Evolutionary conservation across 108 stramenopile genomes (phyloP), one percentile per base, ranked within the genome.

Genomic region (Cylindrotheca fusiformis): DNA sequence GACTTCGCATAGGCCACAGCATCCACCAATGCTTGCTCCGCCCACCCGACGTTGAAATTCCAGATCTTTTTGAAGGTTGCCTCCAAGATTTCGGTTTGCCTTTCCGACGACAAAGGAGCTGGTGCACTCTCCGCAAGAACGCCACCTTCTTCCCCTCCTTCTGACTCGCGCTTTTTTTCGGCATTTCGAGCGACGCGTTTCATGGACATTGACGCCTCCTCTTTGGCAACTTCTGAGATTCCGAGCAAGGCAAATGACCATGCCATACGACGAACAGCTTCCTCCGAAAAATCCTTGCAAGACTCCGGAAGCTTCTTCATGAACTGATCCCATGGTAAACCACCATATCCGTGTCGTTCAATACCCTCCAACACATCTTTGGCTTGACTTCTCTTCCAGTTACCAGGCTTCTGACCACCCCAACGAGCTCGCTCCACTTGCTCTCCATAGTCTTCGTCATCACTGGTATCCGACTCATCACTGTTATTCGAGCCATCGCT

Each of bases 181-280:
- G 71, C 62, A n/a, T 47, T 55, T 49, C 58, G 2, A 17, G 70
- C 70, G 1, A 67, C 74, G 28, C 80, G 69, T 28, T 78, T 77
- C 25, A 28, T 50, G 1, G 59, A 54, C 36, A 64, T 57, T 17
- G 58, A 24, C 5, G 75, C 84, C 25, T 80, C 68, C 44, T 84
- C 81, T 26, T 85, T 56, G 0, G 88, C 84, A 20, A 73, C 55
- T 74, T 93, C 91, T 23, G 75, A 52, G 14, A 93, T 46, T 25
- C 72, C 60, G 20, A 78, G 60, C 17, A 93, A 74, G 1, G 74
- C 48, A 26, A 90, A 26, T 1, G 85, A 61, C 88, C 92, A 90
- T 44, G 72, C 51, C 88, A 94, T 90, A 32, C 88, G 83, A 63
- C 65, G 69, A 14, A 90, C 63, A 48, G 68, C 68, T 4, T 0